Base-by-base conservation (phyloP, 164 flowering plant genomes). In the Warburgia ugandensis region DNA sequence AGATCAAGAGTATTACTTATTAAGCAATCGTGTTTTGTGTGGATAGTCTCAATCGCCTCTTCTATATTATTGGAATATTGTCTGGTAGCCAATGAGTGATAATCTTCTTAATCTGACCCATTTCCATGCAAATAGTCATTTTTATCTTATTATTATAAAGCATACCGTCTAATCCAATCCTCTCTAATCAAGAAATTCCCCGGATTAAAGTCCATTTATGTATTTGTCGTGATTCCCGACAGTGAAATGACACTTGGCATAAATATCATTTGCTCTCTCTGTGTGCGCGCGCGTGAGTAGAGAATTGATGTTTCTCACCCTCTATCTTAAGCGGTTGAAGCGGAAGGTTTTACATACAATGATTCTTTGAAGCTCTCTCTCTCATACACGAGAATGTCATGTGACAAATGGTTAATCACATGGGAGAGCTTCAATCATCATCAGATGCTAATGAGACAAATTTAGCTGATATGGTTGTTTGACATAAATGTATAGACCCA, bases 381-480 rank as follows among this genome's bases (percentile, higher is more conserved):
- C 39, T 31, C 22, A 19, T 30, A 27, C 52, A 48, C 30, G 52
- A 30, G 52, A 48, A 31, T 31, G n/a, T 48, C 52, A 48, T 38
- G 38, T 48, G 52, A 48, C 38, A 17, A 29, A 30, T 31, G 26
- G 29, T 9, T 23, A 4, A 14, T 45, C 48, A 26, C 48, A 45
- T 45, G 48, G 48, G 31, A 23, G n/a, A 45, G 48, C 48, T 45
- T 45, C 48, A 45, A 45, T 45, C 48, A 45, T 45, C 29, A 45
- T 22, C 28, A 11, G 48, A 26, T 43, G 14, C 45, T 4, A 44
- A 14, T 11, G 31, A 45, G 48, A 45, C 48, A 45, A 45, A 45
- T 29, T 27, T 45, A 14, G 48, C 27, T 26, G 48, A 45, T 22
- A 45, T 45, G 31, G n/a, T n/a, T n/a, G n/a, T n/a, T n/a, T n/a